Evolutionary conservation across 306 rosid species (phyloP), one percentile per base, ranked within the genome.

Genomic region (Dicorynia guianensis): DNA sequence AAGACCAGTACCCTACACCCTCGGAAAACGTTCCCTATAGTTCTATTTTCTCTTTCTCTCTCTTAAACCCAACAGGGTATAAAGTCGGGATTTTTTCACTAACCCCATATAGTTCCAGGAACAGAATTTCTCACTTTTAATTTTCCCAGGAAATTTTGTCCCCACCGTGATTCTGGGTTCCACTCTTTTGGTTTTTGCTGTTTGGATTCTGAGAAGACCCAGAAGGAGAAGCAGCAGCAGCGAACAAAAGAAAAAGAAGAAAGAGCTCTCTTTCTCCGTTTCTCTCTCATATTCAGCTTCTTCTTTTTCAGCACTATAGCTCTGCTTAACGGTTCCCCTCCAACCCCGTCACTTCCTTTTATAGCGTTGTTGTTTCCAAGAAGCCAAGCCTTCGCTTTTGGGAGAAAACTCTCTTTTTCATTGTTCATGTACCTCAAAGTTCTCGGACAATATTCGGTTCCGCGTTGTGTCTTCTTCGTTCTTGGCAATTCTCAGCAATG

Each of bases 341-440:
- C 34, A 15, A 38, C 62, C 46, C 57, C 57, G 63, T 44, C 75
- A 57, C 65, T 47, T 86, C 63, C 47, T 79, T 84, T 76, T 76
- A 78, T 2, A 50, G 74, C 72, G 63, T 57, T 76, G 64, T 75
- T 69, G 64, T 54, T 71, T 43, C 61, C 80, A 72, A 83, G 83
- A 69, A 59, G 61, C 84, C 84, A 56, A 55, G 62, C 85, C n/a
- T 78, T 80, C 75, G 19, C 80, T 84, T 84, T 81, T 7, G 36
- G 69, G 15, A 48, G 61, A 64, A 71, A 57, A 50, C 1, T 71
- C 56, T 43, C 8, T 42, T 34, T 81, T 40, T 47, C 30, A 8
- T 48, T 63, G 46, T 72, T 61, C 72, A 54, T 81, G 81, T 36
- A 38, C 60, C 53, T 67, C 74, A 30, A 30, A 46, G 36, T 35